These are phyloP conservation scores for Scytalidium lignicola DNA, from an alignment of 2,329 filamentous ascomycete genomes.

Conservation along the genomic window DNA sequence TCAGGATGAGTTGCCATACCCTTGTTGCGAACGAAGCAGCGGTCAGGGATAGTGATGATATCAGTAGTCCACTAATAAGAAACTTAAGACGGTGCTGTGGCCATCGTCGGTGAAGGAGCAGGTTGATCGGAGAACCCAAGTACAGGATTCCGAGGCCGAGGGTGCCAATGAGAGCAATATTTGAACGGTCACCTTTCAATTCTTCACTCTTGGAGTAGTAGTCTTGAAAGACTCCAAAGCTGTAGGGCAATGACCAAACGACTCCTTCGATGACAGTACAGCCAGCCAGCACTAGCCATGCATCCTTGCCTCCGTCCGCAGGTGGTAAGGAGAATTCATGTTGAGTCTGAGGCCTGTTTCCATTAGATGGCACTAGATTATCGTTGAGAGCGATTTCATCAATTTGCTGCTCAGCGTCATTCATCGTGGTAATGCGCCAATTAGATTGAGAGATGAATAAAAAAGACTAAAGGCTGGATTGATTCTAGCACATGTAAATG, in stretches of 20 bases:
- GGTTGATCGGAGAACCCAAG: slow-evolving; percentile 17
- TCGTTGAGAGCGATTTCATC: background rate
- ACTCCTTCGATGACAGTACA: slow-evolving; percentile 49
- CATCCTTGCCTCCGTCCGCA: slow-evolving; percentile 44
- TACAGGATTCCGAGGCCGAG: slow-evolving; percentile 25
- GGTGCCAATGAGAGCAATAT: slow-evolving; percentile 38
- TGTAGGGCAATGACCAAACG: slow-evolving; percentile 40
- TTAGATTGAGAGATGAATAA: background rate
- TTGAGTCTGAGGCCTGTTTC: background rate
- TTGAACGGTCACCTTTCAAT: slow-evolving; percentile 29
- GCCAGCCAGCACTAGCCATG: slow-evolving; percentile 44
- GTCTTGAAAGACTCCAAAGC: slow-evolving; percentile 38
- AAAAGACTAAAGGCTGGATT: background rate
- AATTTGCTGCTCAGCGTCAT: background rate
- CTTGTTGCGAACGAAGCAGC: slow-evolving; percentile 37
- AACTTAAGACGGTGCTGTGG: slow-evolving; percentile 26
- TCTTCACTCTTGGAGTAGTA: slow-evolving; percentile 34
- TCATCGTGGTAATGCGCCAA: background rate
- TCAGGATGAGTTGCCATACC: slow-evolving; percentile 38
- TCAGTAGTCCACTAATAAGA: slow-evolving; percentile 30
- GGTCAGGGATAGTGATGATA: slow-evolving; percentile 30
- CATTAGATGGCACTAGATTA: background rate
- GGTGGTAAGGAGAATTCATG: slow-evolving; percentile 24
- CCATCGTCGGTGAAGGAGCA: slow-evolving; percentile 19
- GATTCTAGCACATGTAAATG: background rate